Conservation (phyloP, 305 asterid genomes). For the Fraxinus sp. region DNA sequence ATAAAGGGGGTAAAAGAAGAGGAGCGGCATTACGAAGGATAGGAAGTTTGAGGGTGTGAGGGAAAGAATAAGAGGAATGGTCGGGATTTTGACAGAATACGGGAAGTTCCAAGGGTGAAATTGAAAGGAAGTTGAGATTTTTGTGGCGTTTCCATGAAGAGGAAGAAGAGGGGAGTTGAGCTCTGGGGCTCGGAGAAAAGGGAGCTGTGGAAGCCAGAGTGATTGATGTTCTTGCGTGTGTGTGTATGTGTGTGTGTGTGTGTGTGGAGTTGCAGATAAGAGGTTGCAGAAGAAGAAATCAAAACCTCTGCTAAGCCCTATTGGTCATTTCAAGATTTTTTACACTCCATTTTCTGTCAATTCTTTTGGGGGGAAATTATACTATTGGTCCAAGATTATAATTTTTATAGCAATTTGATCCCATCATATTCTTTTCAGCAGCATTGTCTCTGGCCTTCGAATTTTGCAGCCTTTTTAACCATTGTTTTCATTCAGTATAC, state of each 20-base stretch:
- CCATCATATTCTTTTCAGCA: not conserved
- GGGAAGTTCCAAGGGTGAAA: slow-evolving; percentile 41
- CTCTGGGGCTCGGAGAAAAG: slow-evolving; percentile 51
- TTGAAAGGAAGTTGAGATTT: slow-evolving; percentile 33
- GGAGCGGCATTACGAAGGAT: slow-evolving; percentile 44
- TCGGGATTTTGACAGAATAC: slow-evolving; percentile 36
- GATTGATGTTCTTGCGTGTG: slow-evolving; percentile 3
- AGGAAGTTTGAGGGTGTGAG: slow-evolving; percentile 61
- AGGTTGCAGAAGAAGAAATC: slow-evolving; percentile 22
- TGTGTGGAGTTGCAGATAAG: slow-evolving; percentile 18
- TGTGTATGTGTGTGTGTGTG: not conserved
- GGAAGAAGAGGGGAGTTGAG: slow-evolving; percentile 38
- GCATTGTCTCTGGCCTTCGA: not conserved
- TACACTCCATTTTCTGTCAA: not conserved
- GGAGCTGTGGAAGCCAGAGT: slow-evolving; percentile 69
- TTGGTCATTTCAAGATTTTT: slow-evolving; percentile 13
- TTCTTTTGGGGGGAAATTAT: not conserved
- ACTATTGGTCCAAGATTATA: not conserved
- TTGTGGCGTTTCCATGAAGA: slow-evolving; percentile 42
- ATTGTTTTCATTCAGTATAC: not conserved
- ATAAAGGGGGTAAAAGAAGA: slow-evolving; percentile 48
- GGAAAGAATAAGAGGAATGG: slow-evolving; percentile 45
- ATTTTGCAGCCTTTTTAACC: not conserved
- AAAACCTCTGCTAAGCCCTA: slow-evolving; percentile 60
- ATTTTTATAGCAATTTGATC: not conserved